A percentile compares a stretch with the other conserved stretches of the same genome.
phyloP scores from a whole-genome alignment of 2,329 filamentous ascomycete species.

The Aphanocladium album region DNA sequence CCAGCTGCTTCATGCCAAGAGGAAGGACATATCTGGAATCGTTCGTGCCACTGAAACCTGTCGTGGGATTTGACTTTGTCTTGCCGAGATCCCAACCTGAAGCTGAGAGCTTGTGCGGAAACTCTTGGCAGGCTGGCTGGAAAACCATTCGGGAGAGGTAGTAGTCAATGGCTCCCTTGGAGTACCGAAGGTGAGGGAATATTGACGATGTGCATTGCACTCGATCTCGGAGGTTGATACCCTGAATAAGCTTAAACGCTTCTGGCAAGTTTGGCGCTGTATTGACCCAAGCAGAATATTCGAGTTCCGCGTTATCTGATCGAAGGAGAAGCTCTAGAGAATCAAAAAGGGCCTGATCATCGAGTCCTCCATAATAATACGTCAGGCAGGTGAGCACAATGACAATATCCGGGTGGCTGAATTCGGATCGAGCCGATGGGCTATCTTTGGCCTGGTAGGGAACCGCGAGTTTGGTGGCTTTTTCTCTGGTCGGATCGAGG shows the following conservation, averaged over 20 bases:
- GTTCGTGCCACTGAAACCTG: slow-evolving; percentile 67
- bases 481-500: slow-evolving; percentile 37
- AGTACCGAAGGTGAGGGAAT: slow-evolving; percentile 48
- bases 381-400: slow-evolving; percentile 51
- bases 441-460: slow-evolving; percentile 57
- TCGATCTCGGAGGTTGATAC: slow-evolving; percentile 55
- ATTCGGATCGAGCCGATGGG: slow-evolving; percentile 52
- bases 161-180: slow-evolving; percentile 56
- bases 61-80: slow-evolving; percentile 44
- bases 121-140: slow-evolving; percentile 56
- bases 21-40: slow-evolving; percentile 56
- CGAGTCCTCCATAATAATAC: slow-evolving; percentile 54
- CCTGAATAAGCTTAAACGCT: slow-evolving; percentile 36
- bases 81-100: slow-evolving; percentile 63
- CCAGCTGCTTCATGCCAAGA: slow-evolving; percentile 35
- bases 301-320: slow-evolving; percentile 42
- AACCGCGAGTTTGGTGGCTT: slow-evolving; percentile 45
- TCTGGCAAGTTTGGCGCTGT: slow-evolving; percentile 28
- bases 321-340: slow-evolving; percentile 31
- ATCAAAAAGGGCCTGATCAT: slow-evolving; percentile 41
- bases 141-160: slow-evolving; percentile 57
- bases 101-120: slow-evolving; percentile 55
- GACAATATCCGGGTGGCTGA: slow-evolving; percentile 56
- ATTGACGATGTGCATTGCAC: slow-evolving; percentile 41
- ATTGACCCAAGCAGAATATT: slow-evolving; percentile 48